Base-by-base conservation (phyloP, 345 rosid genomes). In the Luvunga scandens region DNA sequence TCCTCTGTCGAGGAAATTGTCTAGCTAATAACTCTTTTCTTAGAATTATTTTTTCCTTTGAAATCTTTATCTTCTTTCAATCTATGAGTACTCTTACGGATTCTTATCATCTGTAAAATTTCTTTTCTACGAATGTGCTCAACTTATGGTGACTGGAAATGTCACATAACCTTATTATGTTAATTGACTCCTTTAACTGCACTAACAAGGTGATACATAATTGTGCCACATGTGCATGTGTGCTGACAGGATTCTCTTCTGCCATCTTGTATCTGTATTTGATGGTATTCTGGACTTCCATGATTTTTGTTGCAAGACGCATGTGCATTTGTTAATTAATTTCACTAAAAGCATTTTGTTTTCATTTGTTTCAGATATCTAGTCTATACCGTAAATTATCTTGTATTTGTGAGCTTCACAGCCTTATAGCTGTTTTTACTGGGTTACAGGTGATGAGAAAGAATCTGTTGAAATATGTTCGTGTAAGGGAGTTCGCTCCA, bases 391-490 rank as follows among this genome's bases (percentile, higher is more conserved):
- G 7, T 45, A 19, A 39, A 39, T 9, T 65, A 9, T 59, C 38
- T 75, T 45, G 21, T 66, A 14, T 66, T 66, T 31, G 78, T 66
- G 31, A 57, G 63, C 42, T 53, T 76, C 60, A 30, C 30, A 42
- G 61, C 10, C 28, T 53, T 66, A 45, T 7, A 72, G 69, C 61
- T 68, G 28, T 27, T 69, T 57, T n/a, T 57, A 22, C 68, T 10
- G 76, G 53, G 71, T 28, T 33, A 57, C 87, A 88, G 97, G 89
- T 95, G 78, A 86, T 95, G 93, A 88, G 94, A 81, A 93, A 72
- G 87, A 95, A 93, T 82, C 87, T 95, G 45, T 75, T 95, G 81
- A 93, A 87, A 84, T 93, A 90, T 76, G 91, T 89, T 21, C 86
- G 83, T n/a, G 88, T 93, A 28, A 85, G 82, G 86, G 98, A 94